phyloP scores from a whole-genome alignment of 1,139 yeast genomes.

The Blastobotrys apis region DNA sequence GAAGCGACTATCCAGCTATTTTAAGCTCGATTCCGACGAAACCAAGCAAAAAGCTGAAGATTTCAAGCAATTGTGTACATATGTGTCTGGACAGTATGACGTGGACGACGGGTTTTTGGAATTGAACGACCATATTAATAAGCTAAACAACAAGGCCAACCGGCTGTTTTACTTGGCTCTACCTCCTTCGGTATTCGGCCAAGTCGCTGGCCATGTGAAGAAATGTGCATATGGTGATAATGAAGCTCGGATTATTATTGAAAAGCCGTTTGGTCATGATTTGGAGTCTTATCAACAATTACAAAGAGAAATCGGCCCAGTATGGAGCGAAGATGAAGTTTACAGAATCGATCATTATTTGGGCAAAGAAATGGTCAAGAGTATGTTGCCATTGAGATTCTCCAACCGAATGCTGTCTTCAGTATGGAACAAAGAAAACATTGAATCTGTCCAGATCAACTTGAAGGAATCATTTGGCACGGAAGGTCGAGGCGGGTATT shows the following conservation, averaged over 20 bases:
- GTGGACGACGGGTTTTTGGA: conserved; percentile 62
- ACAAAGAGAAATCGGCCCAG: conserved; percentile 73
- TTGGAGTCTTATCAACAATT: conserved; percentile 70
- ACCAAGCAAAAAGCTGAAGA: conserved; percentile 48
- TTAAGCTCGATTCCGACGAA: conserved; percentile 53
- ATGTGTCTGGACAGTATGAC: conserved; percentile 78
- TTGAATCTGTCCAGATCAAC: conserved; percentile 76
- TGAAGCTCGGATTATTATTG: conserved; percentile 77
- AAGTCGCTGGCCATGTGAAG: conserved; percentile 72
- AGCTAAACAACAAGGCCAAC: conserved; percentile 53
- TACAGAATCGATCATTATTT: conserved; percentile 95
- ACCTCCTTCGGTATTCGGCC: conserved; percentile 87
- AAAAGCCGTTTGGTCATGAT: conserved; percentile 97
- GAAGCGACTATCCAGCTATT: conserved; percentile 57
- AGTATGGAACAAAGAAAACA: conserved; percentile 78
- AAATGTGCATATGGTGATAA: conserved; percentile 63
- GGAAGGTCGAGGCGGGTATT: conserved; percentile 98
- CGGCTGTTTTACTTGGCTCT: conserved; percentile 88
- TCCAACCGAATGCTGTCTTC: conserved; percentile 83
- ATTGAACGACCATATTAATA: conserved; percentile 52
- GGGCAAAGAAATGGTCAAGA: conserved; percentile 97
- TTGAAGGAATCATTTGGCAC: conserved; percentile 98
- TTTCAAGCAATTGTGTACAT: conserved; percentile 61
- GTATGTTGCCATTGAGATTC: conserved; percentile 80
- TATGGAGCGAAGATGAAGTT: conserved; percentile 86